Evolutionary conservation across 2,329 filamentous ascomycete species (phyloP).

Genomic region (Sordariomycetes sp.): DNA sequence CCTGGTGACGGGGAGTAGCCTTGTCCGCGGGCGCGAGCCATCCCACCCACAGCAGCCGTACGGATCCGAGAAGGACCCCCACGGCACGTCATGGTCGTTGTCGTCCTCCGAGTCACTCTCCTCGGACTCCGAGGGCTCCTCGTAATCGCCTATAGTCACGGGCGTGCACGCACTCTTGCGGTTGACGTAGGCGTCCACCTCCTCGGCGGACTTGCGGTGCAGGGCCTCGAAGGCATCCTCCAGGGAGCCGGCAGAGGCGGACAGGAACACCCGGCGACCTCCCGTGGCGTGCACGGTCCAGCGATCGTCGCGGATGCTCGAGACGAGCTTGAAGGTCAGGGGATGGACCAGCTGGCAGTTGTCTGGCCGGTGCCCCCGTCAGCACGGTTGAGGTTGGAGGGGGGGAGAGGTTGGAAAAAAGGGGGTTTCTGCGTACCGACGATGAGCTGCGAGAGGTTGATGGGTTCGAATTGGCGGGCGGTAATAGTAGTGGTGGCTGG

Average conservation of each 20-base stretch:
- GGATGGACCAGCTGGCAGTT: too few species aligned
- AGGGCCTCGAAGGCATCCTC: conserved; percentile 23
- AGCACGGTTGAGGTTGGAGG: too few species aligned
- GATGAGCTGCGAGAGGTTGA: background rate
- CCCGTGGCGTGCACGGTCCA: conserved; percentile 3
- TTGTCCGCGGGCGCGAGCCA: background rate
- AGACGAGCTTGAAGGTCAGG: too few species aligned
- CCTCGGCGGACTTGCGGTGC: conserved; percentile 25
- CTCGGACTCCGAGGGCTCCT: background rate
- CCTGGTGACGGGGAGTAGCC: background rate
- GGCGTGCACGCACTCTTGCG: conserved; percentile 8
- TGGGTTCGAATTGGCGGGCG: background rate
- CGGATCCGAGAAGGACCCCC: background rate
- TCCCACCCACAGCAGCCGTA: background rate
- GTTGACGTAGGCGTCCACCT: conserved; percentile 2
- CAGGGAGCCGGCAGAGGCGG: conserved; percentile 17
- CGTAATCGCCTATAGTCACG: too few species aligned
- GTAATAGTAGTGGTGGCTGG: conserved; percentile 15
- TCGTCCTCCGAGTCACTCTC: background rate
- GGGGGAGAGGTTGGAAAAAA: too few species aligned
- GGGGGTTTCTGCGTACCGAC: background rate
- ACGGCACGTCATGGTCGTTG: background rate
- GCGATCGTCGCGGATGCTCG: too few species aligned
- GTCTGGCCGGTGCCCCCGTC: too few species aligned
- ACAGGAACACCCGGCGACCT: conserved; percentile 17